These are phyloP conservation scores for Plectosphaerella plurivora DNA, from an alignment of 2,329 filamentous ascomycete genomes.

Conservation along the genomic window DNA sequence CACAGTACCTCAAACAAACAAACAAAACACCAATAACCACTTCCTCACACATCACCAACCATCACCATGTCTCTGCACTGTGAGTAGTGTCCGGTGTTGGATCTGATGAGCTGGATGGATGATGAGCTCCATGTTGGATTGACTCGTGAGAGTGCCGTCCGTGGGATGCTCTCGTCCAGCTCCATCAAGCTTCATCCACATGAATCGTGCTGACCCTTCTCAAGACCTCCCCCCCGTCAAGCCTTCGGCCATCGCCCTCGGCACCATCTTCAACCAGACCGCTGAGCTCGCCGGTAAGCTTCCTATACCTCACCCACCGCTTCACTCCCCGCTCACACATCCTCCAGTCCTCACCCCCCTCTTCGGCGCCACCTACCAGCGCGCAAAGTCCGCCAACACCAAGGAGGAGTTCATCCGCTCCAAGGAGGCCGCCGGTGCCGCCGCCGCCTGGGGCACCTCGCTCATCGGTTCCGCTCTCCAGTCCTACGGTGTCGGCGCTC, in stretches of 20 bases:
- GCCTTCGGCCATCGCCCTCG: conserved; percentile 95
- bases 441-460: conserved; percentile 84
- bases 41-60: conserved; percentile 9
- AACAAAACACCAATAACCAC: conserved; percentile 1
- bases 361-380: conserved; percentile 92
- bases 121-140: not conserved
- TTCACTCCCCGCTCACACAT: not conserved
- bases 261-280: conserved; percentile 92
- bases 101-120: not conserved
- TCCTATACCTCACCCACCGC: not conserved
- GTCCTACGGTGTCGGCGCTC: conserved; percentile 81
- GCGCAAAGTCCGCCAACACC: conserved; percentile 84
- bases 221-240: conserved; percentile 72
- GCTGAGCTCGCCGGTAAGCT: conserved; percentile 66
- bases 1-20: not conserved
- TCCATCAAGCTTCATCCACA: not conserved
- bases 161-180: not conserved
- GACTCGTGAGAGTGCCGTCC: not conserved
- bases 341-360: conserved; percentile 69
- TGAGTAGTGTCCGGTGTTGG: conserved; percentile 26
- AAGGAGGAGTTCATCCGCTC: conserved; percentile 96
- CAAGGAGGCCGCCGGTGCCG: conserved; percentile 85
- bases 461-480: conserved; percentile 85
- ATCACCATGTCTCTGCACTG: conserved; percentile 56
- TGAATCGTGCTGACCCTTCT: conserved; percentile 4